These are phyloP conservation scores for Penicillium ucsense DNA, from an alignment of 495 filamentous ascomycete genomes.

Conservation along the genomic window DNA sequence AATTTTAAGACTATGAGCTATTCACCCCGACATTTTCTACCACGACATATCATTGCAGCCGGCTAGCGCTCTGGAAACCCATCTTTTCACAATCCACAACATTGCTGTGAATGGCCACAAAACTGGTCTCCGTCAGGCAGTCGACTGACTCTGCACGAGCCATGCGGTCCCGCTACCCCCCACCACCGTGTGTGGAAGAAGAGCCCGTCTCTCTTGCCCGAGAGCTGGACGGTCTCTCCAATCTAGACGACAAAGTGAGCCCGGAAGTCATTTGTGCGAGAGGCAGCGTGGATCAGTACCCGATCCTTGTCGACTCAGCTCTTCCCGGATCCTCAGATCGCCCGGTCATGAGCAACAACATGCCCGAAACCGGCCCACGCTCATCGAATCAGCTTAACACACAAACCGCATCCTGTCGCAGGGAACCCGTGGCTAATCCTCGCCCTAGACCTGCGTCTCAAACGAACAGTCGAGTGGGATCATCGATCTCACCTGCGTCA, in stretches of 20 bases:
- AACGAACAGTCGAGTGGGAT: not conserved
- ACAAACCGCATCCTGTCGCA: constrained; percentile 23
- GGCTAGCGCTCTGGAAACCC: constrained; percentile 7
- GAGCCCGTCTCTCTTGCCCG: constrained; percentile 32
- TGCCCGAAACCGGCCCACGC: constrained; percentile 13
- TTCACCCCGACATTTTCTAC: constrained; percentile 2
- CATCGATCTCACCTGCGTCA: not conserved
- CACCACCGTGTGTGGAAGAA: constrained; percentile 36
- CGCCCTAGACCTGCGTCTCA: constrained; percentile 6
- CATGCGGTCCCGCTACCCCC: constrained; percentile 22
- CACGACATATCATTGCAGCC: constrained; percentile 13
- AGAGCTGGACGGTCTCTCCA: constrained; percentile 28
- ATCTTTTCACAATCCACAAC: not conserved
- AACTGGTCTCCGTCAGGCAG: constrained; percentile 16
- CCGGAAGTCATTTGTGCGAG: constrained; percentile 29
- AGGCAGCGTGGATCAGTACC: constrained; percentile 38
- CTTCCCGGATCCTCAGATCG: constrained; percentile 10
- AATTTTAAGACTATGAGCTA: constrained; percentile 17
- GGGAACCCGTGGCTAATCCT: constrained; percentile 10
- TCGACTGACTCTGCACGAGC: constrained; percentile 4
- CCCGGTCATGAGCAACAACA: constrained; percentile 1
- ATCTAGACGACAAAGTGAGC: constrained; percentile 25
- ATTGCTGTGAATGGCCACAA: constrained; percentile 7
- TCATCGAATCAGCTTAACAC: constrained; percentile 31
- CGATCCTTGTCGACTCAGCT: constrained; percentile 28